Evolutionary conservation across 2,329 filamentous ascomycete species (phyloP).

Genomic region (Harringtonia aguacate): DNA sequence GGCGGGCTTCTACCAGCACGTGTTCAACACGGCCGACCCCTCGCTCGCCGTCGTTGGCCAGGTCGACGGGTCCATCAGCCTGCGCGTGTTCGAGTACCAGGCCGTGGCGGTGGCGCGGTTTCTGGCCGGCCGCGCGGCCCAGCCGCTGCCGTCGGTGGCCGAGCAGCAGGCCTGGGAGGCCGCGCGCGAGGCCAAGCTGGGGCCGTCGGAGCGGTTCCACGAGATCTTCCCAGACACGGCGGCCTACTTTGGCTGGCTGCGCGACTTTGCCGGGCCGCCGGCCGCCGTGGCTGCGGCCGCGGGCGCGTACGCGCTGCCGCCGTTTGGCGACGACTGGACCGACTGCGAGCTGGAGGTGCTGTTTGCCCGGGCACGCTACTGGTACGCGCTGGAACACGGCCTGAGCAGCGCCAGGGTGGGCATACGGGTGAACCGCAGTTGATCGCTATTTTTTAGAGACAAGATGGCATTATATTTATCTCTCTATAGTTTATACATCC

Average conservation of each 20-base stretch:
- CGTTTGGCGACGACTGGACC: conserved; percentile 1
- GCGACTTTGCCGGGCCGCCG: conserved; percentile 1
- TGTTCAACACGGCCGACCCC: conserved; percentile 44
- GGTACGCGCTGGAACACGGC: too few relatives aligned
- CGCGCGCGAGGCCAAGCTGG: conserved; percentile 31
- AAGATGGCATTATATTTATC: too few relatives aligned
- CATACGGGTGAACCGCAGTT: too few relatives aligned
- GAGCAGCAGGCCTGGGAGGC: conserved; percentile 46
- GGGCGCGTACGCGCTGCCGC: conserved; percentile 3
- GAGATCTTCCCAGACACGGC: conserved; percentile 4
- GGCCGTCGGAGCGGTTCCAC: conserved; percentile 3
- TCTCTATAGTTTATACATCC: too few relatives aligned
- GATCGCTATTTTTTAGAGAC: too few relatives aligned
- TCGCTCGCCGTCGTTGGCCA: conserved; percentile 48
- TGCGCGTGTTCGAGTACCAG: conserved; percentile 60
- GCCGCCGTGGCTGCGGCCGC: background rate
- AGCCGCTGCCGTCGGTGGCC: conserved; percentile 31
- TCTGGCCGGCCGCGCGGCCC: conserved; percentile 37
- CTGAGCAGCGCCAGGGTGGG: too few relatives aligned
- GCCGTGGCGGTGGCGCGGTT: conserved; percentile 50
- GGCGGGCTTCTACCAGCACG: conserved; percentile 45
- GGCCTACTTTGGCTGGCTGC: conserved; percentile 4
- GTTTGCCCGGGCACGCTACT: conserved; percentile 3
- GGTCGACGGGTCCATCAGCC: conserved; percentile 40
- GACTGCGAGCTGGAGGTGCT: conserved; percentile 5